Percentiles rank a stretch among this genome's conserved stretches.
phyloP scores from a whole-genome alignment of 73 alveolate species.

The Paramecium primaurelia region DNA sequence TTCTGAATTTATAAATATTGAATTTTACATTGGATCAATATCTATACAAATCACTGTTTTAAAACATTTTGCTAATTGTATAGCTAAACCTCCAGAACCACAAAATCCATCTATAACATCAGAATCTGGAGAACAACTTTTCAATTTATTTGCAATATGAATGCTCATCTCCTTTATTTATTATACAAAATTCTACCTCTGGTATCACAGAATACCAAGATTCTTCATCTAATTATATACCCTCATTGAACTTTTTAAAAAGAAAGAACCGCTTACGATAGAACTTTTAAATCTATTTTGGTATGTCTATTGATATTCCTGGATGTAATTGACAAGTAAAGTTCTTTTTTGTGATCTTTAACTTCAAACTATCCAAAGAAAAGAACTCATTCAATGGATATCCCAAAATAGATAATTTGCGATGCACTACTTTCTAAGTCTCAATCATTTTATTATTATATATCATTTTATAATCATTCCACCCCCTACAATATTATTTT shows the following conservation, averaged over 20 bases:
- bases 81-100: constrained; percentile 51
- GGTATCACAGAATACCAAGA: constrained; percentile 52
- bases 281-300: constrained; percentile 25
- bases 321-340: not conserved
- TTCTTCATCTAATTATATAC: constrained; percentile 35
- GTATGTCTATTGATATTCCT: not conserved
- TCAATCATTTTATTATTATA: constrained; percentile 16
- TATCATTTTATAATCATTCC: not conserved
- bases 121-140: not conserved
- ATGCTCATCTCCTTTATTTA: constrained; percentile 14
- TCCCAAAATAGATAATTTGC: not conserved
- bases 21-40: constrained; percentile 22
- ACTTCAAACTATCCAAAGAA: not conserved
- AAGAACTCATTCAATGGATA: not conserved
- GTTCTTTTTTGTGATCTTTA: constrained; percentile 28
- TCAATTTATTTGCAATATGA: not conserved
- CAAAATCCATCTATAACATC: constrained; percentile 33
- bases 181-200: not conserved
- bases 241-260: constrained; percentile 8
- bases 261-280: constrained; percentile 42
- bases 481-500: constrained; percentile 4
- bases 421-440: not conserved
- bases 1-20: not conserved
- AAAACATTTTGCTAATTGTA: not conserved
- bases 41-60: constrained; percentile 22